Evolutionary conservation across 2,329 filamentous ascomycete genomes (phyloP).

Genomic region (Beauveria australis): DNA sequence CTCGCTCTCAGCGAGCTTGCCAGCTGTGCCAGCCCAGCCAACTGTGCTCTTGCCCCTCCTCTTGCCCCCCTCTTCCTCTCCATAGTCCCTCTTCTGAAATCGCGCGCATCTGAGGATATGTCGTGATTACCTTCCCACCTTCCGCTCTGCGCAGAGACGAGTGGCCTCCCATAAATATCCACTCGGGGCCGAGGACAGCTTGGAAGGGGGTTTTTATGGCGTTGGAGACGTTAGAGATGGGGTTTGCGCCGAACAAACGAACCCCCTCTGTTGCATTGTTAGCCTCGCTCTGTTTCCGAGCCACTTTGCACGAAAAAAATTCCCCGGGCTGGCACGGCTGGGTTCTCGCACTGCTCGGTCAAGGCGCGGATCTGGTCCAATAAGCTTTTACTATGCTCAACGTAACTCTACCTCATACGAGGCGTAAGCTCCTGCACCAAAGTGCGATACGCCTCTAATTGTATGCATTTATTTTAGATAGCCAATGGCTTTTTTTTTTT

Average conservation of each 20-base stretch:
- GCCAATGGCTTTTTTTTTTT: no score
- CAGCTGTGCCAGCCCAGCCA: background rate
- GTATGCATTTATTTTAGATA: no score
- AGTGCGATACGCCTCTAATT: no score
- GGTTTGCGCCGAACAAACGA: background rate
- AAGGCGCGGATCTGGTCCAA: background rate
- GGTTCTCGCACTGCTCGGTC: background rate
- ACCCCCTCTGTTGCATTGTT: background rate
- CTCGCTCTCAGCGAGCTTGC: background rate
- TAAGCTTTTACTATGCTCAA: background rate
- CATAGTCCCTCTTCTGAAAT: background rate
- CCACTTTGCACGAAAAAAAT: background rate
- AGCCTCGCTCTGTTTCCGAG: conserved; percentile 3
- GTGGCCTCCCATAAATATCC: background rate
- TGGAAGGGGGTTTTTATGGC: background rate
- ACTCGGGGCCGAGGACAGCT: background rate
- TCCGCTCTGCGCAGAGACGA: background rate
- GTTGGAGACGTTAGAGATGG: background rate
- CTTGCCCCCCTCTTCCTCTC: background rate
- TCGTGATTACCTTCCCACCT: conserved; percentile 4
- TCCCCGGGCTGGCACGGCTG: background rate
- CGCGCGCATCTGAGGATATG: background rate
- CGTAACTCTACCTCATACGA: background rate
- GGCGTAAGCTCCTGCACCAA: no score
- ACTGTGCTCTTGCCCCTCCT: no score